Evolutionary conservation across 768 basidiomycete genomes (phyloP).

Genomic region (Tubosaeta sp.): DNA sequence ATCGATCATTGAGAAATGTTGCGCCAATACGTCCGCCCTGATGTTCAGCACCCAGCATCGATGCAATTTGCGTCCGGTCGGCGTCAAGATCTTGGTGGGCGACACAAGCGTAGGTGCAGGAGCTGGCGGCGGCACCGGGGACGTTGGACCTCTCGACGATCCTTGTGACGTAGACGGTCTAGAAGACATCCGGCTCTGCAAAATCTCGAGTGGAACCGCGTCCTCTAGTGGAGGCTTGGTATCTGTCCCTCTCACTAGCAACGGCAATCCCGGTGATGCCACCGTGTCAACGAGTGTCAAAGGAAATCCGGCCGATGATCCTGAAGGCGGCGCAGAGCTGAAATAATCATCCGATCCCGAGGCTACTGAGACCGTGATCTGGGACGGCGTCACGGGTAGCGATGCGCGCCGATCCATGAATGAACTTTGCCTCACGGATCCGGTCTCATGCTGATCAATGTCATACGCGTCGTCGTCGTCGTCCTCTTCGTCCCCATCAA

Average conservation of each 20-base stretch:
- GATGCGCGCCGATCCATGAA: constrained; percentile 2
- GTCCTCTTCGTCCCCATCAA: constrained; percentile 40
- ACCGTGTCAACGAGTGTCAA: constrained; percentile 12
- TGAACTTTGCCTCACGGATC: constrained; percentile 14
- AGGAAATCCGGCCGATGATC: constrained; percentile 13
- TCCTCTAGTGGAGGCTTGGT: constrained; percentile 55
- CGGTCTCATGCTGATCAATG: constrained; percentile 32
- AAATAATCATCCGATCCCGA: constrained; percentile 24
- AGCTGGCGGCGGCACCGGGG: constrained; percentile 2
- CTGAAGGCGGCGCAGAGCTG: constrained; percentile 11
- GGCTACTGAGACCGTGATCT: constrained; percentile 16
- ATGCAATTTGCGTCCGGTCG: constrained; percentile 44
- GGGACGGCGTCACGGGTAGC: constrained; percentile 18
- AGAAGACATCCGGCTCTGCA: constrained; percentile 51
- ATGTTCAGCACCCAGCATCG: constrained; percentile 70
- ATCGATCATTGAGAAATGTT: constrained; percentile 85
- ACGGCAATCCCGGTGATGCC: constrained; percentile 11
- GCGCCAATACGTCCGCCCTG: constrained; percentile 59
- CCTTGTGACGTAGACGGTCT: constrained; percentile 33
- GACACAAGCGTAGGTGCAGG: constrained; percentile 20
- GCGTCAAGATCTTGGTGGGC: constrained; percentile 33
- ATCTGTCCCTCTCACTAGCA: constrained; percentile 34
- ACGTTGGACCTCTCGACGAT: constrained; percentile 17
- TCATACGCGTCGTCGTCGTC: constrained; percentile 31
- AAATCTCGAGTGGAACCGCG: constrained; percentile 62